Percentiles rank a stretch among this genome's conserved stretches.
These are phyloP conservation scores for Colletotrichum tofieldiae DNA, from an alignment of 2,329 filamentous ascomycete species.

Conservation along the genomic window DNA sequence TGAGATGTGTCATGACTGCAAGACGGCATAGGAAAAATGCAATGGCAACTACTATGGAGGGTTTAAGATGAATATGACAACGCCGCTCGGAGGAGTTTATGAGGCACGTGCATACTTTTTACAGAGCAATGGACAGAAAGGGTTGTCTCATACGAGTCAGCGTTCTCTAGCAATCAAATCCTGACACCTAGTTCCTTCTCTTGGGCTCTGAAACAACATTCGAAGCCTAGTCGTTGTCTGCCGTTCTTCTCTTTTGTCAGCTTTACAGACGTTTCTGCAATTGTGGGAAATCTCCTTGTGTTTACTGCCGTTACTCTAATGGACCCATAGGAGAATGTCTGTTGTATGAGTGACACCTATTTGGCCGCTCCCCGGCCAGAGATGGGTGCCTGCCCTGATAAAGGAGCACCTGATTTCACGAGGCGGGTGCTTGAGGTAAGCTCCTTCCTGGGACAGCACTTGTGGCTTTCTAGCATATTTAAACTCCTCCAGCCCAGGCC, in stretches of 20 bases:
- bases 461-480: neutral
- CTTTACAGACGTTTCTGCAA: neutral
- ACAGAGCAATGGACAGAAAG: neutral
- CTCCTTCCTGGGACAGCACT: conserved; percentile 2
- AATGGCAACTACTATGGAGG: neutral
- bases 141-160: rapidly evolving
- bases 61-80: too few species aligned
- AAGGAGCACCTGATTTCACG: neutral
- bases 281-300: neutral
- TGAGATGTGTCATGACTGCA: neutral
- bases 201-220: neutral
- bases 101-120: neutral
- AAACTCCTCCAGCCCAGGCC: neutral
- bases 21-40: neutral
- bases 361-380: neutral
- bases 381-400: neutral
- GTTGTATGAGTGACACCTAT: neutral
- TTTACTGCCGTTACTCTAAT: neutral
- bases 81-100: neutral
- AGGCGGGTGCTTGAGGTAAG: conserved; percentile 17
- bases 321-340: rapidly evolving
- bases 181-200: neutral
- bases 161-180: neutral
- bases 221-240: neutral
- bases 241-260: neutral